phyloP scores from a whole-genome alignment of 2,329 filamentous ascomycete species.

The Fusarium sambucinum region DNA sequence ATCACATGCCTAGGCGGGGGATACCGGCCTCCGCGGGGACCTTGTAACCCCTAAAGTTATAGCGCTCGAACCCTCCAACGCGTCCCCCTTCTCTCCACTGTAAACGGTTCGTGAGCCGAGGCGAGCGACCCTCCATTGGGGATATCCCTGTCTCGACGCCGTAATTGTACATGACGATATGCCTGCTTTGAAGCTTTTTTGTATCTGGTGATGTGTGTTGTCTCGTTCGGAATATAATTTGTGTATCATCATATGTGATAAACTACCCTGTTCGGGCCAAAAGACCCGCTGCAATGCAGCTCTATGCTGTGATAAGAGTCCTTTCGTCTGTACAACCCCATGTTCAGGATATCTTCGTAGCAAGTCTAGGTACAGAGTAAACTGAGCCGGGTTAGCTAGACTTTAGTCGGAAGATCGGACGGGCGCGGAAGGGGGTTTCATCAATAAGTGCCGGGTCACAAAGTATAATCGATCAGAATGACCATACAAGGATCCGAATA shows the following conservation, averaged over 20 bases:
- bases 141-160: constrained; percentile 31
- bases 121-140: constrained; percentile 21
- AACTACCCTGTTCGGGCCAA: constrained; percentile 18
- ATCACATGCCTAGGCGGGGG: constrained; percentile 44
- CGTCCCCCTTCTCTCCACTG: constrained; percentile 15
- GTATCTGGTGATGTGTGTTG: constrained; percentile 7
- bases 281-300: constrained; percentile 16
- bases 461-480: background rate
- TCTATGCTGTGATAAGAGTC: background rate
- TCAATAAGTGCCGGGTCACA: constrained; percentile 11
- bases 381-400: background rate
- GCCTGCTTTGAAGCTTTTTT: constrained; percentile 3
- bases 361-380: background rate
- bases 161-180: constrained; percentile 40
- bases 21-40: constrained; percentile 28
- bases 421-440: constrained; percentile 22
- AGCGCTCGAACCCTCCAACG: constrained; percentile 20
- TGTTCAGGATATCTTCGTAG: background rate
- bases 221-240: constrained; percentile 1
- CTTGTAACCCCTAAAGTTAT: constrained; percentile 27
- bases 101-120: constrained; percentile 33
- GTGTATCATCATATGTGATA: background rate
- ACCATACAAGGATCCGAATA: constrained; percentile 3
- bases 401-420: constrained; percentile 5
- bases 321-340: background rate